Percentiles rank a stretch among this genome's conserved stretches.
Conservation (phyloP, 768 basidiomycete species). For the Dictyophora rubrovolvata region DNA sequence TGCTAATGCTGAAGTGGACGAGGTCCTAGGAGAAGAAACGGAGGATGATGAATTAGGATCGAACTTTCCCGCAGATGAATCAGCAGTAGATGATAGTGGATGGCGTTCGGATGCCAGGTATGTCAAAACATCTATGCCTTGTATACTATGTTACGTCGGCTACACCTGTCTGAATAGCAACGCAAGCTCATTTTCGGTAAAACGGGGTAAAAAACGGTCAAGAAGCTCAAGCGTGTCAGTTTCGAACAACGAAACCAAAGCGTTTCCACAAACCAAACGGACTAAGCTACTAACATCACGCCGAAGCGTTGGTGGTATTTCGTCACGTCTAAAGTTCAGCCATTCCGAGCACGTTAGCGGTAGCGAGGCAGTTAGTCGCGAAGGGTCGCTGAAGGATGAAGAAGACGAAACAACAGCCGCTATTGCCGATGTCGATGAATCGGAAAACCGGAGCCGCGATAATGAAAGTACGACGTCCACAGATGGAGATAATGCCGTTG, state of each 20-base stretch:
- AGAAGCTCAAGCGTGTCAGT: conserved; percentile 67
- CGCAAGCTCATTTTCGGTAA: conserved; percentile 36
- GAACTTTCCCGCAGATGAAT: conserved; percentile 26
- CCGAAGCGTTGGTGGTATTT: conserved; percentile 26
- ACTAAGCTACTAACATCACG: conserved; percentile 42
- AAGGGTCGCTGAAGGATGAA: background rate
- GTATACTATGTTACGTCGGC: background rate
- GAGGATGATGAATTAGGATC: conserved; percentile 51
- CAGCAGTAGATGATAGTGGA: conserved; percentile 14
- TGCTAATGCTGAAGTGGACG: conserved; percentile 34
- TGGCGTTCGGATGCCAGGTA: conserved; percentile 11
- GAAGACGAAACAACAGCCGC: background rate
- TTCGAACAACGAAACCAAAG: conserved; percentile 30
- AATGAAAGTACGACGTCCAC: background rate
- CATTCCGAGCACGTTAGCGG: background rate
- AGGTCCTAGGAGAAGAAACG: conserved; percentile 22
- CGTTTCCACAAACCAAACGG: conserved; percentile 70
- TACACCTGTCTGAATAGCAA: background rate
- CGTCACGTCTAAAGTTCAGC: conserved; percentile 26
- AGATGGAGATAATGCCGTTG: background rate
- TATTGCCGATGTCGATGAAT: background rate
- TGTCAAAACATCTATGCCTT: background rate
- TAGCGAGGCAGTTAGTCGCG: background rate
- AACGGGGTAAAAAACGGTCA: conserved; percentile 53
- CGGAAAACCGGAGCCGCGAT: conserved; percentile 2